phyloP scores from a whole-genome alignment of 192 early-diverging fungal species.

The Rhizoclosmatium globosum region DNA sequence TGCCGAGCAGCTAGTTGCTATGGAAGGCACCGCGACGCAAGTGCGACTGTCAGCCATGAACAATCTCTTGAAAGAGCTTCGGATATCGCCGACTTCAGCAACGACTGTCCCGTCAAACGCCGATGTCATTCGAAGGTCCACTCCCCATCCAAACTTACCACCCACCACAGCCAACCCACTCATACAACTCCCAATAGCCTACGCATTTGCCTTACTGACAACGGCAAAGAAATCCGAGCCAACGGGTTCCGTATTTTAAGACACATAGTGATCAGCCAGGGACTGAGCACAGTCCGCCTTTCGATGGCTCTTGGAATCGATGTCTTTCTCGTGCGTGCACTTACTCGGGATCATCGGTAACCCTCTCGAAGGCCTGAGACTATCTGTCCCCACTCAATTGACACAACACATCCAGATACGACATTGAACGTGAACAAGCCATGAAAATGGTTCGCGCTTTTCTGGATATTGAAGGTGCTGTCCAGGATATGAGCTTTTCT shows the following conservation, averaged over 20 bases:
- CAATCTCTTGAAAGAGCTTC: constrained; percentile 14
- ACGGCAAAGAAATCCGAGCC: constrained; percentile 68
- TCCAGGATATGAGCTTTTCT: constrained; percentile 63
- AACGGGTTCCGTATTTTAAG: constrained; percentile 69
- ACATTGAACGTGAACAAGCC: constrained; percentile 81
- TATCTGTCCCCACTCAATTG: not conserved
- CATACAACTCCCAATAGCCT: constrained; percentile 28
- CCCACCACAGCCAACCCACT: no score
- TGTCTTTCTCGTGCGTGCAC: constrained; percentile 67
- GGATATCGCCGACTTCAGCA: not conserved
- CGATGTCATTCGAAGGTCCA: constrained; percentile 7
- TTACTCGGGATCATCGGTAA: constrained; percentile 55
- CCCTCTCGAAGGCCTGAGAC: not conserved
- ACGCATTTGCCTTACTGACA: constrained; percentile 49
- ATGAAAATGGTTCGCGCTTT: constrained; percentile 76
- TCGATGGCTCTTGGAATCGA: constrained; percentile 67
- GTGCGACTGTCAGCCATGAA: constrained; percentile 28
- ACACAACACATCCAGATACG: constrained; percentile 38
- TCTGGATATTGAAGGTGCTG: constrained; percentile 71
- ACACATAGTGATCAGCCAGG: constrained; percentile 57
- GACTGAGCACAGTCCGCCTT: constrained; percentile 42
- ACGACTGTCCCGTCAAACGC: not conserved
- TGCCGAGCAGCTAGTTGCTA: not conserved
- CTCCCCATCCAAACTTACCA: not conserved
- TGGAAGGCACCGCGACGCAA: constrained; percentile 3